A percentile compares a stretch with the other conserved stretches of the same genome.
Conservation (phyloP, 176 grass and related monocot species). For the Triticum monococcum region DNA sequence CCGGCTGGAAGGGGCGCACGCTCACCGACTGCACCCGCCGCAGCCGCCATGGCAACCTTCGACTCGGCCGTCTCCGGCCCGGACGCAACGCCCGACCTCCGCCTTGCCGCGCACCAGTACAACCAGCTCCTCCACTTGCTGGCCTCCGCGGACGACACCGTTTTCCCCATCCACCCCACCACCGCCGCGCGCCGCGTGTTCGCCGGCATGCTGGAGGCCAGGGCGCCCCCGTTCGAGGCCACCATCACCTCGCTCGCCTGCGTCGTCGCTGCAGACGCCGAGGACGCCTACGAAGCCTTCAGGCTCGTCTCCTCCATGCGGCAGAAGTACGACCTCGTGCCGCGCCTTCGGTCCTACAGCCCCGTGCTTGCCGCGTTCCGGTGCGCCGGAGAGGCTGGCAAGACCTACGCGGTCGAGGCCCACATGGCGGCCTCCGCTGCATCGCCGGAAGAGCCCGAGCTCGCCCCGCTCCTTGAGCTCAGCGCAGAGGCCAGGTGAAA, state of each 20-base stretch:
- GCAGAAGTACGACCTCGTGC: constrained; percentile 9
- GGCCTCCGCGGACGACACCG: constrained; percentile 23
- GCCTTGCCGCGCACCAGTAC: constrained; percentile 47
- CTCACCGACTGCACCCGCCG: background rate
- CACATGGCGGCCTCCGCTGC: too few relatives aligned
- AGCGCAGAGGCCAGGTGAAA: constrained; percentile 42
- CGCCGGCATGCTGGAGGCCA: background rate
- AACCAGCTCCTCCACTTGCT: constrained; percentile 56
- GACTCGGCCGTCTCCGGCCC: constrained; percentile 20
- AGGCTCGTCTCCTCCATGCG: constrained; percentile 13
- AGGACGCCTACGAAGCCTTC: constrained; percentile 55
- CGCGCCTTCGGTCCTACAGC: too few relatives aligned
- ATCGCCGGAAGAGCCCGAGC: constrained; percentile 55
- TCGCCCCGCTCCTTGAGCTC: constrained; percentile 53
- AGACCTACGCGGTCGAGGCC: too few relatives aligned
- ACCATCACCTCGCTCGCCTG: constrained; percentile 69
- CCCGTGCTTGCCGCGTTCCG: too few relatives aligned
- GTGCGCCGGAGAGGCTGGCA: too few relatives aligned
- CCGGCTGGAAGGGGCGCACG: too few relatives aligned
- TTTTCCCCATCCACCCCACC: constrained; percentile 25
- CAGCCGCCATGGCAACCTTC: constrained; percentile 46
- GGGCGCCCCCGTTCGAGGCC: constrained; percentile 19
- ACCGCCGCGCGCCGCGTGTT: constrained; percentile 47
- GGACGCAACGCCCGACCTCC: background rate
- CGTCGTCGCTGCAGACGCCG: constrained; percentile 30